phyloP scores from a whole-genome alignment of 1,139 yeast genomes.

The Candida anutae region DNA sequence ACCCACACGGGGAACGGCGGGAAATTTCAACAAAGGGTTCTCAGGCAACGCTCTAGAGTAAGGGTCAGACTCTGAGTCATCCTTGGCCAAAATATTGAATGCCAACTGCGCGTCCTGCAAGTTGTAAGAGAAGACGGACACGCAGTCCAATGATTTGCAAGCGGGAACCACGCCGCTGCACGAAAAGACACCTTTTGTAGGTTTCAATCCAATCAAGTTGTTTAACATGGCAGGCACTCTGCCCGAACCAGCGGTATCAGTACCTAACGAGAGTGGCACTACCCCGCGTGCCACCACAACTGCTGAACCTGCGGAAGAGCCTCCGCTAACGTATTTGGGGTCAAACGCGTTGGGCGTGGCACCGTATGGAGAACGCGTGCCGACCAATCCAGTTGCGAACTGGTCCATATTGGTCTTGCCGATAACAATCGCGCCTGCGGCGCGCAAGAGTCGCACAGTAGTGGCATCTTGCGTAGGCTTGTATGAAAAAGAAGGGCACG shows the following conservation, averaged over 20 bases:
- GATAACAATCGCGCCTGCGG: slow-evolving; percentile 81
- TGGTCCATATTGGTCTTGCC: slow-evolving; percentile 95
- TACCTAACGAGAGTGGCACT: slow-evolving; percentile 84
- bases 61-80: slow-evolving; percentile 67
- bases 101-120: slow-evolving; percentile 76
- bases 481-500: slow-evolving; percentile 79
- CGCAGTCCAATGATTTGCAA: slow-evolving; percentile 89
- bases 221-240: slow-evolving; percentile 96
- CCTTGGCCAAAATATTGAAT: slow-evolving; percentile 61
- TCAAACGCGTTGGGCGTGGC: slow-evolving; percentile 74
- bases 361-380: slow-evolving; percentile 92
- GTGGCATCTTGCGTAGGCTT: slow-evolving; percentile 65
- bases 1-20: slow-evolving; percentile 57
- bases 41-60: slow-evolving; percentile 71
- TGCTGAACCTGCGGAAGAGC: slow-evolving; percentile 95
- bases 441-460: slow-evolving; percentile 59
- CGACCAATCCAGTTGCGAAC: slow-evolving; percentile 95
- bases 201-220: slow-evolving; percentile 85
- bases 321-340: slow-evolving; percentile 77
- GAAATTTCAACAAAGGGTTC: slow-evolving; percentile 54
- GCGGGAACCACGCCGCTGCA: slow-evolving; percentile 95
- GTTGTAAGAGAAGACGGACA: slow-evolving; percentile 72
- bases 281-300: slow-evolving; percentile 82
- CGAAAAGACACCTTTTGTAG: slow-evolving; percentile 81
- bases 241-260: slow-evolving; percentile 98